Evolutionary conservation across 2,329 filamentous ascomycete genomes (phyloP), one percentile per base, ranked within the genome.

Genomic region (Juglanconis juglandina): DNA sequence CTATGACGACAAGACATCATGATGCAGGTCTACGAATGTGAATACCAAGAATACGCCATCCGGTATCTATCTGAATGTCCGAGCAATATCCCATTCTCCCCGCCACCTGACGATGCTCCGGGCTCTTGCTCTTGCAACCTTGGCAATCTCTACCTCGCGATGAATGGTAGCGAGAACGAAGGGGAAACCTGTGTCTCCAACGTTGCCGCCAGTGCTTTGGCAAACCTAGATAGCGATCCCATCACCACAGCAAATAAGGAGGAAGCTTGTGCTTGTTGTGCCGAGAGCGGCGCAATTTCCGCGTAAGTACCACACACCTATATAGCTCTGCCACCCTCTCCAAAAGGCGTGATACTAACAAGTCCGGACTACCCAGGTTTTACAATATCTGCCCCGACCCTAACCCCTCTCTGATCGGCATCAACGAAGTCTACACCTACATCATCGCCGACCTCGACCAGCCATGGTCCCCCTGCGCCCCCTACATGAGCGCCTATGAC

Each of bases 81-180:
- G 32, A 41, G n/a, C 30, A 39, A 70, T 11, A 70, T 76, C 24
- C 74, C 74, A n/a, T 76, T 74, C 66, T 76, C 73, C 59, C 74
- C 74, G 3, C 65, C 69, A 0, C 74, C 73, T 1, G 66, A 70
- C 30, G 65, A 71, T 50, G 74, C 70, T 0, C 66, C 68, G 8
- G 68, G 70, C 54, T 69, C 70, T 32, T 76, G 74, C 66, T 75
- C 74, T 11, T 76, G 73, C 63, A 71, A 73, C 62, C 52, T 75
- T 3, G 74, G 71, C 53, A 69, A 68, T 49, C 66, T 75, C 24
- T 68, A 64, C 56, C 42, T 56, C 33, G 66, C 64, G 5, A 53
- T 67, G 46, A 53, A 66, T 13, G 63, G 7, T 11, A 54, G 52
- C 14, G 30, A 54, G 41, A 11, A 8, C n/a, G 39, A 54, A 32